phyloP scores from a whole-genome alignment of 1,284 basidiomycete genomes.

The Boletus coffeatus region DNA sequence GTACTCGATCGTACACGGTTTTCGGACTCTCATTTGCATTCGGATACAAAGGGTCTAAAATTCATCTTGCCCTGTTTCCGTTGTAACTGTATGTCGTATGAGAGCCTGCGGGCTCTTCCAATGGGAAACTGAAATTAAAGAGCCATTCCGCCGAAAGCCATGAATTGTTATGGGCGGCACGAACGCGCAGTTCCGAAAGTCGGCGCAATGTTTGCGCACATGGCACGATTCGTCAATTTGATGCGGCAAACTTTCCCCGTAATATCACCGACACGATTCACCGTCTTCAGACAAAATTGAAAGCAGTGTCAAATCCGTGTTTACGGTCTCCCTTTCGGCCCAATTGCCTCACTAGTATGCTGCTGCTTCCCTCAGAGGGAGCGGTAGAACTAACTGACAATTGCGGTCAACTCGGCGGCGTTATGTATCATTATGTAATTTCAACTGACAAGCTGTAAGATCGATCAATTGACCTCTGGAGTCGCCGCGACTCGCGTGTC shows the following conservation, averaged over 20 bases:
- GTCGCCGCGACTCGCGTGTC: not conserved
- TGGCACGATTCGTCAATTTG: not conserved
- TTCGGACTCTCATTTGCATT: not conserved
- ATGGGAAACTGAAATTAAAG: not conserved
- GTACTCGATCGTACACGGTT: not conserved
- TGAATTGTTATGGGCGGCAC: not conserved
- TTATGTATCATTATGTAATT: not conserved
- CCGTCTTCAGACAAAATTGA: not conserved
- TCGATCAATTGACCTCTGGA: not conserved
- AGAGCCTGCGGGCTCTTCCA: not conserved
- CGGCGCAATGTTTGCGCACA: not conserved
- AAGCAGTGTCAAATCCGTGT: not conserved
- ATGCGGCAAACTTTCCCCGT: not conserved
- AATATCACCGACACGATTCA: not conserved
- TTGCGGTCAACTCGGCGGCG: not conserved
- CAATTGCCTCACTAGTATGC: not conserved
- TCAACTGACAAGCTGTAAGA: not conserved
- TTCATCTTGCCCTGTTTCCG: not conserved
- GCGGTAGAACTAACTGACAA: not conserved
- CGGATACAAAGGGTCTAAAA: not conserved
- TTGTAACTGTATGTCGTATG: not conserved
- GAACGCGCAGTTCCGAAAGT: not conserved
- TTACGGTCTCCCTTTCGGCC: not conserved
- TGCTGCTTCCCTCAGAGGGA: not conserved
- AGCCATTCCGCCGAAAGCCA: not conserved